Conservation (phyloP, 345 rosid species). For the Adansonia digitata region DNA sequence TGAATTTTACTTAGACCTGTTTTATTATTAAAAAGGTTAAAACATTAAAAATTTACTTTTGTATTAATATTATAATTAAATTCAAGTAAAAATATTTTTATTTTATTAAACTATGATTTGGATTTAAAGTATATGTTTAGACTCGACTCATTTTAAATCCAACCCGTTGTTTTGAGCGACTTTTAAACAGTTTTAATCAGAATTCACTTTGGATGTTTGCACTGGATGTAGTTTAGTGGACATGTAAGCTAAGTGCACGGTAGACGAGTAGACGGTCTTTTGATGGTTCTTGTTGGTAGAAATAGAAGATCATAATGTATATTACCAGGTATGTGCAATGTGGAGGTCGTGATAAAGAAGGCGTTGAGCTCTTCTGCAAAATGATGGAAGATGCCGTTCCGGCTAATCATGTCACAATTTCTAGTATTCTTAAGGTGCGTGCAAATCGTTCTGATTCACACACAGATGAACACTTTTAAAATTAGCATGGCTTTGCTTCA, state of each 20-base stretch:
- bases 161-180: too few species aligned
- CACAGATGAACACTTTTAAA: slow-evolving; percentile 49
- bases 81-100: too few species aligned
- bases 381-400: slow-evolving; percentile 43
- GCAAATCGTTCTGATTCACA: slow-evolving; percentile 39
- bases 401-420: slow-evolving; percentile 65
- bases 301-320: slow-evolving; percentile 51
- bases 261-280: slow-evolving; percentile 40
- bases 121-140: too few species aligned
- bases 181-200: too few species aligned
- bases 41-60: too few species aligned
- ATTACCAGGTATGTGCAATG: slow-evolving; percentile 46
- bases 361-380: slow-evolving; percentile 40
- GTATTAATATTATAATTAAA: too few species aligned
- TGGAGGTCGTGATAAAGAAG: slow-evolving; percentile 39
- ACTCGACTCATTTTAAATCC: too few species aligned
- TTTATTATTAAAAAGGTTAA: too few species aligned
- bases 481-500: slow-evolving; percentile 43
- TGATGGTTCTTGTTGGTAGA: slow-evolving; percentile 50
- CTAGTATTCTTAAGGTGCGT: slow-evolving; percentile 61
- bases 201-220: slow-evolving; percentile 43
- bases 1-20: too few species aligned
- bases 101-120: too few species aligned
- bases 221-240: slow-evolving; percentile 70
- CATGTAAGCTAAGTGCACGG: slow-evolving; percentile 62